Conservation (phyloP, 768 basidiomycete species). For the Pleurotus platypus region DNA sequence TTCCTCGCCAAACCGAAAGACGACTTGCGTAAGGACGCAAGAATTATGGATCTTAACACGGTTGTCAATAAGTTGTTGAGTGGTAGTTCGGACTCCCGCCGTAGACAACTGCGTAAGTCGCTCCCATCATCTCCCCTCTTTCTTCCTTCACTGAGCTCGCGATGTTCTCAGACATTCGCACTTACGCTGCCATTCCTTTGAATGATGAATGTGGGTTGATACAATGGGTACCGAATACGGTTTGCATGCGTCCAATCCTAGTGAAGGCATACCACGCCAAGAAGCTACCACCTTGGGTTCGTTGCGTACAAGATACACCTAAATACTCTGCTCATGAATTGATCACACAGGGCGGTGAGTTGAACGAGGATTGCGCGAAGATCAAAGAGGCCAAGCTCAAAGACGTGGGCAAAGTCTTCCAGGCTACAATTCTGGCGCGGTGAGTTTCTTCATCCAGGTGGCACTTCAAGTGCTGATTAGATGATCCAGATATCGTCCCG, state of each 20-base stretch:
- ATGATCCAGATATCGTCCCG: constrained; percentile 63
- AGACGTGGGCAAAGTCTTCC: constrained; percentile 50
- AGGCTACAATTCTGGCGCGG: constrained; percentile 52
- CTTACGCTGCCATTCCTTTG: constrained; percentile 96
- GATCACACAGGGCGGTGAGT: constrained; percentile 34
- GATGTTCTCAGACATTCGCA: constrained; percentile 70
- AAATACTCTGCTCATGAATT: not conserved
- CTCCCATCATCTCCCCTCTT: not conserved
- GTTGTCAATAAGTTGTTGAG: constrained; percentile 97
- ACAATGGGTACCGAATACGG: constrained; percentile 97
- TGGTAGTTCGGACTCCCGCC: constrained; percentile 88
- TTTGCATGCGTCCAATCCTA: constrained; percentile 76
- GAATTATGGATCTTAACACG: constrained; percentile 96
- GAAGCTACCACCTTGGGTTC: constrained; percentile 38
- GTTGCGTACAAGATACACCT: constrained; percentile 4
- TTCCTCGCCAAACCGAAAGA: constrained; percentile 98
- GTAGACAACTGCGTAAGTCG: constrained; percentile 81
- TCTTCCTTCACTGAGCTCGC: not conserved
- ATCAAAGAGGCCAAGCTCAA: constrained; percentile 49
- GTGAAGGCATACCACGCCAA: constrained; percentile 58
- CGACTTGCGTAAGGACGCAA: constrained; percentile 94
- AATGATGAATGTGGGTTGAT: constrained; percentile 98
- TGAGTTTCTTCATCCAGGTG: constrained; percentile 26
- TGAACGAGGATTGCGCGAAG: constrained; percentile 42
- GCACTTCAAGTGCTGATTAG: not conserved